Conservation (phyloP, 371 early-diverging fungal genomes). For the Circinella minor region DNA sequence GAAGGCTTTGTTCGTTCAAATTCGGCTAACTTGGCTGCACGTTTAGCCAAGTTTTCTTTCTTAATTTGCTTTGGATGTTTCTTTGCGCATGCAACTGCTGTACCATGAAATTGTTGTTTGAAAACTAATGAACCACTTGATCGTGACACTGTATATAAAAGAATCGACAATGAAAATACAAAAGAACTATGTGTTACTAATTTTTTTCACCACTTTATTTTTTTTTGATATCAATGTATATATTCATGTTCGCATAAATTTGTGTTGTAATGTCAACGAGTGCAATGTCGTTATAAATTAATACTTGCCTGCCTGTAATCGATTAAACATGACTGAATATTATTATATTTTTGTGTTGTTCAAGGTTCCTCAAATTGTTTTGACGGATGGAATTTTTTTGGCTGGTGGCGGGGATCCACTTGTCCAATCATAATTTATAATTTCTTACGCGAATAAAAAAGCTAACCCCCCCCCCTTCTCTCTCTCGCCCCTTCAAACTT, state of each 20-base stretch:
- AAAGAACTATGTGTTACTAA: neutral
- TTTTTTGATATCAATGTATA: too few relatives aligned
- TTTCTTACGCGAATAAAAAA: too few relatives aligned
- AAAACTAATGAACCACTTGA: neutral
- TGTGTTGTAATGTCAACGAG: too few relatives aligned
- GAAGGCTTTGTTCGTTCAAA: constrained; percentile 54
- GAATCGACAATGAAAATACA: too few relatives aligned
- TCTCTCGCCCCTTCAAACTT: too few relatives aligned
- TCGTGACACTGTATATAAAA: constrained; percentile 8
- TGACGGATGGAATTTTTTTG: neutral
- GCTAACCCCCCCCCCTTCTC: too few relatives aligned
- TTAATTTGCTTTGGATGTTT: constrained; percentile 59
- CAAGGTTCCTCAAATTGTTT: neutral
- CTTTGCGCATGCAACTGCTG: constrained; percentile 41
- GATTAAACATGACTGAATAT: constrained; percentile 8
- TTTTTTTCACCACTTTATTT: too few relatives aligned
- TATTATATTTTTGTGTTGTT: neutral
- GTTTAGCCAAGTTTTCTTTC: constrained; percentile 55
- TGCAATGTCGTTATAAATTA: neutral
- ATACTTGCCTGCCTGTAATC: constrained; percentile 12
- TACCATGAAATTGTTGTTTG: constrained; percentile 42
- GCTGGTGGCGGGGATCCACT: too few relatives aligned
- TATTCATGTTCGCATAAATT: too few relatives aligned
- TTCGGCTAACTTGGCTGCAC: constrained; percentile 43
- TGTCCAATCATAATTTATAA: too few relatives aligned